A percentile compares a stretch with the other conserved stretches of the same genome.
These are phyloP conservation scores for Erodium texanum DNA, from an alignment of 441 rosid genomes.

Conservation along the genomic window DNA sequence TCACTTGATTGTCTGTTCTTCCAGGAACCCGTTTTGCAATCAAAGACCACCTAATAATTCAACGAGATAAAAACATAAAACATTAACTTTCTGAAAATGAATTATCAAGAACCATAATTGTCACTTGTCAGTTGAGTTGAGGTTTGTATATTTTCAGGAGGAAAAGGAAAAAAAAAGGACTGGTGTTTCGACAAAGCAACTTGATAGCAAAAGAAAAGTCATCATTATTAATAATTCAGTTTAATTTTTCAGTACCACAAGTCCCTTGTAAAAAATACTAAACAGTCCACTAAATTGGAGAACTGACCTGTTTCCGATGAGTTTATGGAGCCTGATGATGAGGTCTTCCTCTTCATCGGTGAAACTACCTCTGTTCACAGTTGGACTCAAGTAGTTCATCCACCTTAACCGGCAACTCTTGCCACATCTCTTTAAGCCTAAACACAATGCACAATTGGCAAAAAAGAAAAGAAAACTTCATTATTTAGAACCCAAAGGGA, in stretches of 20 bases:
- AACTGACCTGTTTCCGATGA: slow-evolving; percentile 3
- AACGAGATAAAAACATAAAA: neutral
- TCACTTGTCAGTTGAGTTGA: neutral
- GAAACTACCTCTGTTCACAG: neutral
- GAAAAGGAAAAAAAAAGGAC: neutral
- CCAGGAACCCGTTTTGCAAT: slow-evolving; percentile 85
- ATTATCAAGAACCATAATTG: neutral
- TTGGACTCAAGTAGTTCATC: slow-evolving; percentile 7
- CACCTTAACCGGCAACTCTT: slow-evolving; percentile 3
- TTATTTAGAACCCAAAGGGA: neutral
- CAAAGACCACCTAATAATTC: slow-evolving; percentile 56
- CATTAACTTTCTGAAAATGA: neutral
- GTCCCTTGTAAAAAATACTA: neutral
- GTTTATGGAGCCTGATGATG: slow-evolving; percentile 1
- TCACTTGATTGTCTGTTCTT: slow-evolving; percentile 78
- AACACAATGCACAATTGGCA: neutral
- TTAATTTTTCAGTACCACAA: neutral
- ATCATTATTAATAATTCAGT: neutral
- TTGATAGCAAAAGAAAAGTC: neutral
- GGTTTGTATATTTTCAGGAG: neutral
- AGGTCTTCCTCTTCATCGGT: slow-evolving; percentile 3
- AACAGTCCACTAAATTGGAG: neutral
- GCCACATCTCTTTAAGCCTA: slow-evolving; percentile 6
- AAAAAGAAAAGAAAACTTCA: neutral
- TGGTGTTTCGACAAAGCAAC: neutral